Percentiles rank a stretch among this genome's conserved stretches.
Conservation (phyloP, 2,329 filamentous ascomycete species). For the Polychaeton citri region DNA sequence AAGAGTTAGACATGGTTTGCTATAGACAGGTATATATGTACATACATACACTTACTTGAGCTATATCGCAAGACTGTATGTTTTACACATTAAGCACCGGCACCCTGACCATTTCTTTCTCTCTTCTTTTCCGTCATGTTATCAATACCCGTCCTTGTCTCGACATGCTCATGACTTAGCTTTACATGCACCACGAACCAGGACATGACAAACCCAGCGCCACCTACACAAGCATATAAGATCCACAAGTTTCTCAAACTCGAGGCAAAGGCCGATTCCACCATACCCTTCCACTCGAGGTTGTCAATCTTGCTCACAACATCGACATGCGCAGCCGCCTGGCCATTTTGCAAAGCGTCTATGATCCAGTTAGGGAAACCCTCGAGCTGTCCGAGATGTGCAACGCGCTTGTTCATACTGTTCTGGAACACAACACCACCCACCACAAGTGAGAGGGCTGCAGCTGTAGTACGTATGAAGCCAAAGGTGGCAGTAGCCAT, state of each 20-base stretch:
- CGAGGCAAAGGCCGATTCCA: conserved; percentile 34
- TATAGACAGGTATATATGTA: too few species aligned
- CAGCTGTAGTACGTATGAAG: conserved; percentile 33
- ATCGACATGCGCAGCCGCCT: conserved; percentile 35
- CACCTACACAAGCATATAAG: conserved; percentile 31
- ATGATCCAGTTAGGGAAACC: conserved; percentile 17
- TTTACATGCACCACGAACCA: conserved; percentile 31
- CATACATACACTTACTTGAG: too few species aligned
- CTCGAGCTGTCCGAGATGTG: conserved; percentile 4
- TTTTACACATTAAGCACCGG: too few species aligned
- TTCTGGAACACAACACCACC: conserved; percentile 41
- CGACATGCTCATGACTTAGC: conserved; percentile 37
- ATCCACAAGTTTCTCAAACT: conserved; percentile 39
- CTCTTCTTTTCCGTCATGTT: conserved; percentile 2
- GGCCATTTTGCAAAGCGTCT: conserved; percentile 24
- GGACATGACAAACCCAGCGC: conserved; percentile 28
- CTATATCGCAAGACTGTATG: too few species aligned
- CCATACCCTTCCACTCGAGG: conserved; percentile 22
- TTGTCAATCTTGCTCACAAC: conserved; percentile 28
- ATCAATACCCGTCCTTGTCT: conserved; percentile 35
- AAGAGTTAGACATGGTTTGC: conserved; percentile 1
- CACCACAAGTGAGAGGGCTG: conserved; percentile 35
- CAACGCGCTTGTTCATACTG: conserved; percentile 14
- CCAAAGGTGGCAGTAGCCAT: conserved; percentile 40
- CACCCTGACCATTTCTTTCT: too few species aligned